Evolutionary conservation across 768 basidiomycete genomes (phyloP).

Genomic region (Suillus ampliporus): DNA sequence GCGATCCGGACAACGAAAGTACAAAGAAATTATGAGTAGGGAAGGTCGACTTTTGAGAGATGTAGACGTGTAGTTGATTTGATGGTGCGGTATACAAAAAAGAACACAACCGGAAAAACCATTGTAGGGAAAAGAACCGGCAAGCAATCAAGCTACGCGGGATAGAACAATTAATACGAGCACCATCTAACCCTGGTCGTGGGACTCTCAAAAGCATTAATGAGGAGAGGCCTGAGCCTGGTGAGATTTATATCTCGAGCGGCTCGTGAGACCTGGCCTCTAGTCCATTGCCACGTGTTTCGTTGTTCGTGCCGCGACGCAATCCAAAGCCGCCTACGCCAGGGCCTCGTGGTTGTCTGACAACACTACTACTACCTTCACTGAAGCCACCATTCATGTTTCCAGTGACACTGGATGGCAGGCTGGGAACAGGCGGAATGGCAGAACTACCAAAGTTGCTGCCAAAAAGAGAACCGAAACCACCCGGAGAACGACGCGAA

Average conservation of each 20-base stretch:
- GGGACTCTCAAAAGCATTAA: slow-evolving; percentile 19
- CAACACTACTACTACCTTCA: slow-evolving; percentile 55
- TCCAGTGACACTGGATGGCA: slow-evolving; percentile 62
- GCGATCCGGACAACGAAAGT: slow-evolving; percentile 11
- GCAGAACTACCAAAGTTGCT: slow-evolving; percentile 43
- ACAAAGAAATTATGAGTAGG: slow-evolving; percentile 11
- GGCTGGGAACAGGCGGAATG: slow-evolving; percentile 80
- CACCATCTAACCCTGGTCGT: slow-evolving; percentile 20
- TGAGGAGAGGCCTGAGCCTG: neutral
- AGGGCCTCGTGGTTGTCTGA: slow-evolving; percentile 87
- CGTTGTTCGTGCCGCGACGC: slow-evolving; percentile 50
- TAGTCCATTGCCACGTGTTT: slow-evolving; percentile 65
- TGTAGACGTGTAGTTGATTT: slow-evolving; percentile 2
- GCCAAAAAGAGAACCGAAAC: slow-evolving; percentile 75
- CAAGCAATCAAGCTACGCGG: slow-evolving; percentile 2
- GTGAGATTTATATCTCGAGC: slow-evolving; percentile 67
- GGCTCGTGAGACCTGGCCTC: slow-evolving; percentile 89
- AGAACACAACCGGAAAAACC: neutral
- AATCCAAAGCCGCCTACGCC: slow-evolving; percentile 75
- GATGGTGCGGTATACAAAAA: slow-evolving; percentile 11
- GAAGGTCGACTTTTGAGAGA: slow-evolving; percentile 9
- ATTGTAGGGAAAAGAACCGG: slow-evolving; percentile 1
- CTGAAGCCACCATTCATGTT: slow-evolving; percentile 48
- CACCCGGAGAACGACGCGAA: slow-evolving; percentile 74
- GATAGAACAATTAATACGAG: slow-evolving; percentile 27